Percentiles rank a stretch among this genome's conserved stretches.
Conservation (phyloP, 2,329 filamentous ascomycete species). For the Sclerotinia trifoliorum region DNA sequence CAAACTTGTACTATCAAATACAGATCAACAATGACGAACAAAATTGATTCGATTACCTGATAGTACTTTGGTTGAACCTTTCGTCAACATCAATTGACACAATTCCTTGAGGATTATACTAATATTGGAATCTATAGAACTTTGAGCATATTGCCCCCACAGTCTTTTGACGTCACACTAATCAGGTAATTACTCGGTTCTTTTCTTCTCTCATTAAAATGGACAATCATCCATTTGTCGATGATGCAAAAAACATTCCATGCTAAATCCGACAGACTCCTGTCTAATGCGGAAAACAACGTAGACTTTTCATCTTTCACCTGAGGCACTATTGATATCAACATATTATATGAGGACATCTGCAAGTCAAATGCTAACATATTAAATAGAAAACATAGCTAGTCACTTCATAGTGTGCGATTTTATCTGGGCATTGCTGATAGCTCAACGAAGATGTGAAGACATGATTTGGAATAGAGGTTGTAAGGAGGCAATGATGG, state of each 20-base stretch:
- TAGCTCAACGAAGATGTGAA: too few relatives aligned
- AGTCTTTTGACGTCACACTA: background rate
- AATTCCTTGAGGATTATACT: background rate
- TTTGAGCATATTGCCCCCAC: constrained; percentile 2
- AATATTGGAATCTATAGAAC: constrained; percentile 12
- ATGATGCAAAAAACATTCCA: constrained; percentile 70
- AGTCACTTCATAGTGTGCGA: background rate
- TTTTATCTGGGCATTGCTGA: background rate
- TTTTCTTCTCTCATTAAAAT: background rate
- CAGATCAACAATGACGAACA: constrained; percentile 42
- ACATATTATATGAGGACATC: constrained; percentile 15
- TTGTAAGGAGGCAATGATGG: too few relatives aligned
- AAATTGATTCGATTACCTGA: constrained; percentile 45
- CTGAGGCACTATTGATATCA: constrained; percentile 51
- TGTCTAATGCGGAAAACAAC: constrained; percentile 60
- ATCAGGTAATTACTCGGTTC: constrained; percentile 15
- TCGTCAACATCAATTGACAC: constrained; percentile 12
- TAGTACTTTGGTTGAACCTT: constrained; percentile 14
- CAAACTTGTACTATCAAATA: constrained; percentile 48
- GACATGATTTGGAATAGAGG: too few relatives aligned
- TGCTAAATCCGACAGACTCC: constrained; percentile 69
- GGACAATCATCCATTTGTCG: constrained; percentile 34
- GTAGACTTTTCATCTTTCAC: constrained; percentile 83
- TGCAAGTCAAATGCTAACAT: constrained; percentile 13
- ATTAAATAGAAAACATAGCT: background rate